Evolutionary conservation across 129 eudicot genomes (phyloP), one percentile per base, ranked within the genome.

Genomic region (Centrapalus pauciflorus): DNA sequence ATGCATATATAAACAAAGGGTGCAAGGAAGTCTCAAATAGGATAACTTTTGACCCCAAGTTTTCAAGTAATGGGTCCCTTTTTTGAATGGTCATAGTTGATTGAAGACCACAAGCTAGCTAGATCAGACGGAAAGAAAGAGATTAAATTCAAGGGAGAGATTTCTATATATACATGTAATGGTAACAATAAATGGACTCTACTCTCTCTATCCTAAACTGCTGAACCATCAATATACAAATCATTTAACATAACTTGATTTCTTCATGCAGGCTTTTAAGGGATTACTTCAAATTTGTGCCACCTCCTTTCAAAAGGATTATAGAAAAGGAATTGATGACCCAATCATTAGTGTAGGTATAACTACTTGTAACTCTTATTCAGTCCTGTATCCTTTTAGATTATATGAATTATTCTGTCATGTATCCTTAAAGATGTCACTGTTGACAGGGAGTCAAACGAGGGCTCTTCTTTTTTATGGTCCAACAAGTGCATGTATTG

Each of bases 381-480:
- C 16, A 64, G n/a, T 33, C 12, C 24, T 10, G 49, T 37, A 17
- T 5, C 7, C 4, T 34, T 1, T 24, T 28, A 13, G 17, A 28
- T 52, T 52, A 32, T 52, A 1, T 52, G 7, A 7, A 51, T 52
- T 1, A 45, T 52, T 2, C 30, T n/a, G 8, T 2, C 8, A 20
- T 49, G 17, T 1, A 52, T 20, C 13, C 29, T 83, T 67, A 69
- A 87, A 87, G 76, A 87, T 84, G 87, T 84, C 79, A 21, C 58
- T 68, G 24, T 40, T 83, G 64, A 89, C 95, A 7, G 82, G 80
- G 57, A 83, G 74, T 69, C 89, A 87, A 56, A 83, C 77, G 57
- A 77, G 95, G 87, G 89, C 95, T 63, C 84, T 87, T 80, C 95
- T 87, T 69, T 76, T 87, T 6, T 80, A 87, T 69, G 95, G 95